These are phyloP conservation scores for Pichia sp. DNA, from an alignment of 1,139 yeast genomes.

Conservation along the genomic window DNA sequence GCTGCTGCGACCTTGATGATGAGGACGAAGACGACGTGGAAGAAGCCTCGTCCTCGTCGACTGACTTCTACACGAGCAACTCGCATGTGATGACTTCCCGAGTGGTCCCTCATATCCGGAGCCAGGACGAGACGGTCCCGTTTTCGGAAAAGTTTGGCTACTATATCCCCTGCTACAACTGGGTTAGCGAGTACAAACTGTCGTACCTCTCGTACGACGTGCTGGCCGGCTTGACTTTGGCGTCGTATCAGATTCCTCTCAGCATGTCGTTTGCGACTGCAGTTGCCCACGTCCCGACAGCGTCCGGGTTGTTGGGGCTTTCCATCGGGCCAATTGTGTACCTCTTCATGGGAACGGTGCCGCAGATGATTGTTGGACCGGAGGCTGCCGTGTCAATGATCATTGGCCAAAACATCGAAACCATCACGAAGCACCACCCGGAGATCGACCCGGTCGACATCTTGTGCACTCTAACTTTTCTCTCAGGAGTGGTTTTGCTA, in stretches of 20 bases:
- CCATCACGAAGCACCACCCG: constrained; percentile 50
- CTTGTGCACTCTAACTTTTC: constrained; percentile 68
- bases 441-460: constrained; percentile 55
- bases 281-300: constrained; percentile 84
- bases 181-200: constrained; percentile 64
- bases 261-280: constrained; percentile 87
- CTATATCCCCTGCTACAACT: constrained; percentile 75
- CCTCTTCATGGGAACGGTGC: constrained; percentile 82
- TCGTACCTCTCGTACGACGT: constrained; percentile 65
- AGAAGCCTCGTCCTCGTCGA: background rate
- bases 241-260: constrained; percentile 88
- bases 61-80: background rate
- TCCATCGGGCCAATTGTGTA: constrained; percentile 83
- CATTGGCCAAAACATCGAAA: constrained; percentile 88
- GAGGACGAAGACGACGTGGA: constrained; percentile 4
- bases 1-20: background rate
- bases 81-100: constrained; percentile 1
- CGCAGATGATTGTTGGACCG: constrained; percentile 96
- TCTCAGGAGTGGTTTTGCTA: constrained; percentile 71
- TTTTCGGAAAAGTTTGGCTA: constrained; percentile 45
- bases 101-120: constrained; percentile 8
- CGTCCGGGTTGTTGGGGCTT: constrained; percentile 77
- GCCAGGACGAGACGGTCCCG: constrained; percentile 1
- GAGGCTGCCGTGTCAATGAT: constrained; percentile 91
- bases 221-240: constrained; percentile 81